phyloP scores from a whole-genome alignment of 805 yeast genomes.

The Saturnispora sekii region DNA sequence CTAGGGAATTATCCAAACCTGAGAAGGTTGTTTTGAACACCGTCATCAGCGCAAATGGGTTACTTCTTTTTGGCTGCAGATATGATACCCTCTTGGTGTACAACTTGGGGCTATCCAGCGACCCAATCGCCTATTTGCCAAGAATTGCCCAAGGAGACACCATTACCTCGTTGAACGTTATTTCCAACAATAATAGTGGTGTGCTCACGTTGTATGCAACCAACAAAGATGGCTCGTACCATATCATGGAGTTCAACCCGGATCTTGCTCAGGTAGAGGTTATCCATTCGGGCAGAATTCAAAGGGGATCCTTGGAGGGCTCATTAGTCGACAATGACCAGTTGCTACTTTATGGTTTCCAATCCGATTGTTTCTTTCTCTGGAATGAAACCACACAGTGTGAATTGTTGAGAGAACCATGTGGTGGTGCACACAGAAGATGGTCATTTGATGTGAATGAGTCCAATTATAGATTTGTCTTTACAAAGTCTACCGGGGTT shows the following conservation, averaged over 20 bases:
- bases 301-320: conserved; percentile 81
- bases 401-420: conserved; percentile 58
- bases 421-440: conserved; percentile 88
- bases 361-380: conserved; percentile 64
- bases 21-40: conserved; percentile 48
- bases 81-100: conserved; percentile 56
- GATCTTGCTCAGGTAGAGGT: conserved; percentile 6
- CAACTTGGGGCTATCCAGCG: conserved; percentile 23
- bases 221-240: conserved; percentile 58
- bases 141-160: conserved; percentile 60
- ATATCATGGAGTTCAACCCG: conserved; percentile 28
- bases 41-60: conserved; percentile 32
- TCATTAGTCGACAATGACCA: conserved; percentile 32
- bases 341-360: conserved; percentile 70
- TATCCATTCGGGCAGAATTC: conserved; percentile 43
- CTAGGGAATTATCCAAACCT: conserved; percentile 18
- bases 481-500: conserved; percentile 47
- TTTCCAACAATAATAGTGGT: conserved; percentile 19
- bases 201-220: conserved; percentile 32
- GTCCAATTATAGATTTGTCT: conserved; percentile 37
- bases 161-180: conserved; percentile 41
- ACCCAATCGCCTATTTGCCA: conserved; percentile 29
- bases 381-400: conserved; percentile 74
- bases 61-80: conserved; percentile 61
- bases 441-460: conserved; percentile 46